Evolutionary conservation across 495 filamentous ascomycete genomes (phyloP).

Genomic region (Talaromyces nanjingensis): DNA sequence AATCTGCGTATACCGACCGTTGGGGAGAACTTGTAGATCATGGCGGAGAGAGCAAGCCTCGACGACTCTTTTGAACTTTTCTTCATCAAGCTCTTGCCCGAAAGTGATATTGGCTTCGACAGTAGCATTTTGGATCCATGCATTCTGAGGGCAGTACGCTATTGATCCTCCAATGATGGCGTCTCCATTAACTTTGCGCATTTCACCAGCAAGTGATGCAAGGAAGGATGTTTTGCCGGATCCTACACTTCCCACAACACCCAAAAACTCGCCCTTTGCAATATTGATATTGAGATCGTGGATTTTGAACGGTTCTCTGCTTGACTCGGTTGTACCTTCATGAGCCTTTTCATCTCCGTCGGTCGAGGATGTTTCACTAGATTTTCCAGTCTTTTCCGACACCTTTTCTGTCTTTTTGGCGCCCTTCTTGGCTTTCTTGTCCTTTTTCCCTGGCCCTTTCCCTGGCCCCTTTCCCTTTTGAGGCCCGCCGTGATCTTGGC

Average conservation of each 20-base stretch:
- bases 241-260: slow-evolving; percentile 11
- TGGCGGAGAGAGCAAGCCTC: slow-evolving; percentile 63
- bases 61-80: slow-evolving; percentile 27
- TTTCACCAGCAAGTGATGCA: slow-evolving; percentile 12
- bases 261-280: slow-evolving; percentile 9
- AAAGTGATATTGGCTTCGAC: slow-evolving; percentile 13
- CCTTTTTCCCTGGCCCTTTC: slow-evolving; percentile 3
- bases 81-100: slow-evolving; percentile 10
- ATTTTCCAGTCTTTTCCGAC: not conserved
- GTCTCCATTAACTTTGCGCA: slow-evolving; percentile 7
- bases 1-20: slow-evolving; percentile 69
- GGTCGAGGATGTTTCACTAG: slow-evolving; percentile 9
- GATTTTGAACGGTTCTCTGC: slow-evolving; percentile 22
- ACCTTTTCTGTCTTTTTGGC: not conserved
- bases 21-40: slow-evolving; percentile 71
- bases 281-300: slow-evolving; percentile 8
- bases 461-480: slow-evolving; percentile 1
- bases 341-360: slow-evolving; percentile 10
- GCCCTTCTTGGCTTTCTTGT: not conserved
- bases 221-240: slow-evolving; percentile 14
- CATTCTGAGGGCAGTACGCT: slow-evolving; percentile 12
- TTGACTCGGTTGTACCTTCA: slow-evolving; percentile 15
- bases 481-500: slow-evolving; percentile 24
- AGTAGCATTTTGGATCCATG: slow-evolving; percentile 13
- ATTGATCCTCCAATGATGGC: slow-evolving; percentile 4